Conservation (phyloP, 2,329 filamentous ascomycete genomes). For the Emergomyces pasteurianus region DNA sequence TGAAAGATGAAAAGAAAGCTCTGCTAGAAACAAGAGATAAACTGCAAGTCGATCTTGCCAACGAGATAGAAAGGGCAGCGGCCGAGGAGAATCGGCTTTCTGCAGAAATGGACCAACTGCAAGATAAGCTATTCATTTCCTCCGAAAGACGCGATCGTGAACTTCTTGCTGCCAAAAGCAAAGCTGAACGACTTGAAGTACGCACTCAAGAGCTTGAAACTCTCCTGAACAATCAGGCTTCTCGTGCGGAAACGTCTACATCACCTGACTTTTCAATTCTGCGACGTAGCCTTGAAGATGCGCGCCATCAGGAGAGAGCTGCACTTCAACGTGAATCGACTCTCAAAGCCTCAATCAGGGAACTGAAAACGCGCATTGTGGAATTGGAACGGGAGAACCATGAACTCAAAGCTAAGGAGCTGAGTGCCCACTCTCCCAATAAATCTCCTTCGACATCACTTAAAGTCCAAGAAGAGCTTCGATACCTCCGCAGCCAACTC, state of each 20-base stretch:
- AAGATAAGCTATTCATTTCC: constrained; percentile 37
- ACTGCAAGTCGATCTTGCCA: constrained; percentile 52
- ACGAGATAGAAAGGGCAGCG: constrained; percentile 54
- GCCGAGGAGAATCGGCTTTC: constrained; percentile 52
- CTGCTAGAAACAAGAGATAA: constrained; percentile 46
- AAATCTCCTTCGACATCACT: constrained; percentile 38
- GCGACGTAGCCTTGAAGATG: constrained; percentile 50
- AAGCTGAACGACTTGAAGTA: constrained; percentile 53
- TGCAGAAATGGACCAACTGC: constrained; percentile 37
- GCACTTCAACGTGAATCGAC: constrained; percentile 53
- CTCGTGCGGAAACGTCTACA: constrained; percentile 20
- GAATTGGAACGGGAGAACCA: constrained; percentile 58
- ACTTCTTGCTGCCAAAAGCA: constrained; percentile 43
- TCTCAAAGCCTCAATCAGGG: constrained; percentile 51
- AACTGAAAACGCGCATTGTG: constrained; percentile 51
- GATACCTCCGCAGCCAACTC: constrained; percentile 49
- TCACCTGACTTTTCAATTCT: constrained; percentile 46
- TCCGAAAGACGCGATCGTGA: constrained; percentile 37
- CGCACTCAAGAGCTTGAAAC: constrained; percentile 38
- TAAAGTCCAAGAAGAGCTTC: constrained; percentile 41
- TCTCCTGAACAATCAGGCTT: constrained; percentile 42
- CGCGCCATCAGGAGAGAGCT: constrained; percentile 54
- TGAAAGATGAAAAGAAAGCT: constrained; percentile 51
- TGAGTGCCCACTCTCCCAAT: constrained; percentile 41
- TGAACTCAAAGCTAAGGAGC: constrained; percentile 44